Evolutionary conservation across 352 stramenopile genomes (phyloP), one percentile per base, ranked within the genome.

Genomic region (Plasmopara muralis): DNA sequence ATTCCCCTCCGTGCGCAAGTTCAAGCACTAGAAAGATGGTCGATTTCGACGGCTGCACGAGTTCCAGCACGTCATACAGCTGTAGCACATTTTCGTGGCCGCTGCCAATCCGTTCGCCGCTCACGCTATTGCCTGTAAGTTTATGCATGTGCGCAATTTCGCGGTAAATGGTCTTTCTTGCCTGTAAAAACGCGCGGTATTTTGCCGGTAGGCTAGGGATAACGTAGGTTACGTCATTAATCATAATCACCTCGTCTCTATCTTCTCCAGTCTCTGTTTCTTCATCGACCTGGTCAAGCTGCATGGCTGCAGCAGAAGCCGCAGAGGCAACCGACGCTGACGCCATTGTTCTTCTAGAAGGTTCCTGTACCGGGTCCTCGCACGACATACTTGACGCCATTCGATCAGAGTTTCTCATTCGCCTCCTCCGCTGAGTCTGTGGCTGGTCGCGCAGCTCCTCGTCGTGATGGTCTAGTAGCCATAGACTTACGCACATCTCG

Each of bases 81-180:
- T 98, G 87, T 34, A 98, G 74, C 12, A 98, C 92, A 59, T 98
- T 98, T 20, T 69, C 65, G 58, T 98, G 95, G n/a, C 92, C 86
- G 28, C 88, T 69, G 43, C 74, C 72, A 43, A 74, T 78, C 64
- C 95, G 52, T 31, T 77, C 66, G 1, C 83, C 80, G 14, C 72
- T 83, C 14, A 89, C 67, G 12, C 74, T 87, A 53, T 93, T 90
- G 35, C 83, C 83, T 30, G 83, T 90, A 43, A 93, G 72, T 47
- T 90, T 87, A 71, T 93, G 76, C 95, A 98, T 98, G 64, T 98
- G 94, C 12, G 89, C 80, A 43, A 98, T 97, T 68, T 98, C 95
- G 9, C 95, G 89, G 43, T 93, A 98, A 33, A 97, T 97, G 41
- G 85, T 88, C 53, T 91, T 85, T 18, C 95, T 70, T 46, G 93